Evolutionary conservation across 371 early-diverging fungal genomes (phyloP), one percentile per base, ranked within the genome.

Genomic region (Rhizomucor miehei): DNA sequence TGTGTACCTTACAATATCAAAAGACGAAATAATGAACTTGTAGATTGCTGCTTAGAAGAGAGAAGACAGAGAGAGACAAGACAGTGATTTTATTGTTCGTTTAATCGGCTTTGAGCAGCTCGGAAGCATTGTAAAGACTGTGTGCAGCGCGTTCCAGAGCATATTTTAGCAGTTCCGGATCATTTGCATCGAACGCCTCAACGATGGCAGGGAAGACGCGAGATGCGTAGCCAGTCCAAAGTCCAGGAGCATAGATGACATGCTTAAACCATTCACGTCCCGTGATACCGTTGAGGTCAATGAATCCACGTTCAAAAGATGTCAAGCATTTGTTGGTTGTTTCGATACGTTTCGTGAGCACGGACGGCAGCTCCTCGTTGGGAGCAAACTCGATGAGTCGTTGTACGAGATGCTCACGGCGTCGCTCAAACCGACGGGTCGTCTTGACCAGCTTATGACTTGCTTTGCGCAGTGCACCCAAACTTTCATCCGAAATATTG

Each of bases 251-350:
- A 51, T 78, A 74, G 1, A 87, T 54, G 2, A 78, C 71, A 48
- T 86, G 88, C 41, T 82, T 81, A 55, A 75, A 85, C 85, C 86
- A 87, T 14, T 65, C 57, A n/a, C 84, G 78, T 1, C 75, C 75
- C 5, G 63, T 68, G 5, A 82, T 69, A 34, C 86, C 85, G 39
- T 79, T 65, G 2, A 70, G 64, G 25, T 80, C 80, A 38, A 84
- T 53, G 47, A 87, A 79, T 0, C 71, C 73, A 21, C 80, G 70
- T 52, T 86, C 86, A 46, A 85, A 77, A 14, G 56, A 48, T 3
- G 62, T 63, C 6, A 77, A 52, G 5, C 72, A 67, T 23, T 72
- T 62, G 51, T 86, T 86, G 6, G 58, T 49, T 5, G 39, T 58
- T 13, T 41, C 50, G 1, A 75, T 38, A 6, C 56, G 60, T n/a